Base-by-base conservation (phyloP, 148 eudicot genomes). In the Amaranthus palmeri region DNA sequence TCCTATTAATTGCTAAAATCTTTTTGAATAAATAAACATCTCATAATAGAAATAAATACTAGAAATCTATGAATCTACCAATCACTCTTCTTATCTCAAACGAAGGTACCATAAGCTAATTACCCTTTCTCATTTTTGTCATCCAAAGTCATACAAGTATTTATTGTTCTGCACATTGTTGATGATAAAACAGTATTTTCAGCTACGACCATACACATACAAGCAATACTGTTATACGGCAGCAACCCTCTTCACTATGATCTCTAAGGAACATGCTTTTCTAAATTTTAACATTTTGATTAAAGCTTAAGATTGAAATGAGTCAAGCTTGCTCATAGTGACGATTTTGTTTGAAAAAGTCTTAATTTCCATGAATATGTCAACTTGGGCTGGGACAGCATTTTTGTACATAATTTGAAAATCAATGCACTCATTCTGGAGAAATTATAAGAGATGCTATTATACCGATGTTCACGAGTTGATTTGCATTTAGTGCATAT, bases 401-500 rank as follows among this genome's bases (percentile, higher is more conserved):
- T 36, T n/a, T 50, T 47, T 61, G 49, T 8, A 12, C 9, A 40
- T 47, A 25, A 61, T 46, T 4, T n/a, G 54, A 13, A 18, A 48
- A 63, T 42, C 5, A 52, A 70, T 45, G 69, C 57, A 44, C 10
- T 18, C 6, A 76, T 45, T 62, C 3, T 61, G 69, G 65, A 62
- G 48, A n/a, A 54, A 15, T 36, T 1, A 69, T 51, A 69, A 55
- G 69, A 69, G 50, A 42, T 15, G 61, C 58, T 8, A 68, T 58
- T 25, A 0, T 78, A 78, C 81, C 11, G n/a, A 48, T 78, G 81
- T 49, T 69, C 77, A 63, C 54, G 69, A 17, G 81, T 73, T 48
- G 56, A 70, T 60, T 69, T 78, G 73, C 81, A 78, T 51, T 44
- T 69, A 7, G 59, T 69, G 76, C 81, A 78, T 54, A 74, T 18